A percentile compares a stretch with the other conserved stretches of the same genome.
These are phyloP conservation scores for Yamadazyma laniorum DNA, from an alignment of 805 yeast species.

Conservation along the genomic window DNA sequence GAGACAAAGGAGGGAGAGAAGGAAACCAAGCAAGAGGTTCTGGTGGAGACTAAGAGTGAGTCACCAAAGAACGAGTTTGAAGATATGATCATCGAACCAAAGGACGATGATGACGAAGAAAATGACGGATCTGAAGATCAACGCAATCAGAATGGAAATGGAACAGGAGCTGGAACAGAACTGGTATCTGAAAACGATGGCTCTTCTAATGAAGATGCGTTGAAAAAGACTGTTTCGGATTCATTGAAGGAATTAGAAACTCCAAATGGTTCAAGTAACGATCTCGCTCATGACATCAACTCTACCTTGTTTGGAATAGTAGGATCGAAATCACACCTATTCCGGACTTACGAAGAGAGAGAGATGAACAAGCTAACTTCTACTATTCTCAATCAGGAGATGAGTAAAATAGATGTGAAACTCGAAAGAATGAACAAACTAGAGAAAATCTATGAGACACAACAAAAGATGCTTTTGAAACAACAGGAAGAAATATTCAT, in stretches of 20 bases:
- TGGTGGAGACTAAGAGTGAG: slow-evolving; percentile 11
- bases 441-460: slow-evolving; percentile 65
- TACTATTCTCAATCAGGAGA: slow-evolving; percentile 58
- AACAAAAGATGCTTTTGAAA: slow-evolving; percentile 55
- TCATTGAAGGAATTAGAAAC: slow-evolving; percentile 8
- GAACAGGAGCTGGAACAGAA: slow-evolving; percentile 6
- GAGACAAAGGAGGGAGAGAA: slow-evolving; percentile 11
- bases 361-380: slow-evolving; percentile 63
- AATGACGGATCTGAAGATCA: slow-evolving; percentile 6
- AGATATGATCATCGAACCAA: slow-evolving; percentile 13
- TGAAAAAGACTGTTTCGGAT: slow-evolving; percentile 5
- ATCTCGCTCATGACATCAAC: slow-evolving; percentile 57
- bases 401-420: slow-evolving; percentile 65
- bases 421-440: slow-evolving; percentile 55
- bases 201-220: background rate
- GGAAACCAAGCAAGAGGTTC: slow-evolving; percentile 9
- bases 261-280: slow-evolving; percentile 12
- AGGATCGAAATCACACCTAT: slow-evolving; percentile 76
- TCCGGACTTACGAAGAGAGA: slow-evolving; percentile 78
- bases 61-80: slow-evolving; percentile 10
- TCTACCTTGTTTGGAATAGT: slow-evolving; percentile 69
- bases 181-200: slow-evolving; percentile 4
- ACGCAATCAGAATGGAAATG: slow-evolving; percentile 7
- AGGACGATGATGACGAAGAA: slow-evolving; percentile 14
- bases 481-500: slow-evolving; percentile 67